These are phyloP conservation scores for Phialophora macrospora DNA, from an alignment of 2,329 filamentous ascomycete genomes.

Conservation along the genomic window DNA sequence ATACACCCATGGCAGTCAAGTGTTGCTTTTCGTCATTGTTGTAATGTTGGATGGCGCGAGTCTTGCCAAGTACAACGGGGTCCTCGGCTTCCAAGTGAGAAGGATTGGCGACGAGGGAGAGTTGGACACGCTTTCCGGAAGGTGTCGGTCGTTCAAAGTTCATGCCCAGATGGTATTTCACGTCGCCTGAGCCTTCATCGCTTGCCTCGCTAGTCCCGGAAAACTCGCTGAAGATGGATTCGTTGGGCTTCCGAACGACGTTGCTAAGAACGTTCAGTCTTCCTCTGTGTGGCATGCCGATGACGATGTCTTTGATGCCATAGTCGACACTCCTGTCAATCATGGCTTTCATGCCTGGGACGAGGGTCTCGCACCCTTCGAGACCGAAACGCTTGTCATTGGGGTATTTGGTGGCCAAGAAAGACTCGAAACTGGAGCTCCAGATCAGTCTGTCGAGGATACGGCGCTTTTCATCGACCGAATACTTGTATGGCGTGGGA, in stretches of 20 bases:
- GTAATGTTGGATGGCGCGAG: constrained; percentile 97
- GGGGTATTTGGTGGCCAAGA: constrained; percentile 95
- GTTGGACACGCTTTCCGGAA: constrained; percentile 98
- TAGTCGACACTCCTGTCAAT: constrained; percentile 99
- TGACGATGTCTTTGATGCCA: constrained; percentile 98
- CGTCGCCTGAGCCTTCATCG: constrained; percentile 96
- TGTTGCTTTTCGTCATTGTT: constrained; percentile 94
- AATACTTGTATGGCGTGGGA: constrained; percentile 94
- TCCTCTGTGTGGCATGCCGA: constrained; percentile 98
- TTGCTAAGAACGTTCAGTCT: constrained; percentile 98
- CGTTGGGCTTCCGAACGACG: constrained; percentile 98
- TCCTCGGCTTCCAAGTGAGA: constrained; percentile 98
- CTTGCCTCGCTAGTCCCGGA: constrained; percentile 83
- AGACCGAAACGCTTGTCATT: constrained; percentile 99
- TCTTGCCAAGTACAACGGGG: constrained; percentile 96
- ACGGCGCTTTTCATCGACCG: constrained; percentile 95
- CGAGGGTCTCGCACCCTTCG: constrained; percentile 94
- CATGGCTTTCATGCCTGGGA: constrained; percentile 98
- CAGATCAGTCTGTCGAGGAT: constrained; percentile 98
- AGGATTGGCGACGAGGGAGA: constrained; percentile 96
- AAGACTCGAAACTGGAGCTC: constrained; percentile 96
- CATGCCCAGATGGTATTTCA: constrained; percentile 99
- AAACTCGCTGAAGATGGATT: constrained; percentile 99
- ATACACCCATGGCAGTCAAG: constrained; percentile 88
- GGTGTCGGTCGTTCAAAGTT: constrained; percentile 99